Percentiles rank a stretch among this genome's conserved stretches.
Evolutionary conservation across 2,329 filamentous ascomycete genomes (phyloP).

Genomic region (Gaeumannomyces sp.): DNA sequence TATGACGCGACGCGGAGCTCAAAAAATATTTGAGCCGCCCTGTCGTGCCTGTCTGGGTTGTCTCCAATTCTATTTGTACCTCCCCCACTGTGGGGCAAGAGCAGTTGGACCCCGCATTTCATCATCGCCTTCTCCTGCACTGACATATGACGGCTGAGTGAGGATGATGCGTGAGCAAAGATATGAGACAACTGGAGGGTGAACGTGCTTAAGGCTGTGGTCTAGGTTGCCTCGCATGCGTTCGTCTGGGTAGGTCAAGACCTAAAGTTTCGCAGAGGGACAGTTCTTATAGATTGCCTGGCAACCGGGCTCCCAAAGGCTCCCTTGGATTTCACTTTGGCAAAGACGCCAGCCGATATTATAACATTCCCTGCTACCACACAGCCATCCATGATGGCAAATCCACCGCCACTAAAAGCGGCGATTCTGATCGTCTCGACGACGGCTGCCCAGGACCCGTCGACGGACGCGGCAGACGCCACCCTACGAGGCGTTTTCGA

Average conservation of each 20-base stretch:
- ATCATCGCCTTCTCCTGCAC: background rate
- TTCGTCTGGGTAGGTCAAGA: no score
- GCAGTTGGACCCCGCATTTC: background rate
- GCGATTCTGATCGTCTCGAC: conserved; percentile 86
- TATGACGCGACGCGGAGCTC: background rate
- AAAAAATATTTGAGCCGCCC: background rate
- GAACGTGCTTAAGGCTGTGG: background rate
- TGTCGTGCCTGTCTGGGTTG: background rate
- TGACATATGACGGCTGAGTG: background rate
- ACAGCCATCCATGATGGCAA: background rate
- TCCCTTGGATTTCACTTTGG: no score
- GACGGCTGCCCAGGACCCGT: conserved; percentile 73
- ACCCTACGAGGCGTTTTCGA: conserved; percentile 64
- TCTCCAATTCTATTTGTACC: background rate
- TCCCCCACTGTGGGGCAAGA: background rate
- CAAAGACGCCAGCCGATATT: no score
- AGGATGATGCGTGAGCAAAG: background rate
- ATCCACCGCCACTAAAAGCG: conserved; percentile 48
- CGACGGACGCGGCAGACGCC: conserved; percentile 67
- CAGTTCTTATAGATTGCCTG: no score
- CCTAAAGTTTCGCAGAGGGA: no score
- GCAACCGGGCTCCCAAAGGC: no score
- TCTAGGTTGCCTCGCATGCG: background rate
- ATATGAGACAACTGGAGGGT: background rate
- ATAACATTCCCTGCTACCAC: background rate